Conservation (phyloP, 352 stramenopile species). For the Achlya hypogyna region DNA sequence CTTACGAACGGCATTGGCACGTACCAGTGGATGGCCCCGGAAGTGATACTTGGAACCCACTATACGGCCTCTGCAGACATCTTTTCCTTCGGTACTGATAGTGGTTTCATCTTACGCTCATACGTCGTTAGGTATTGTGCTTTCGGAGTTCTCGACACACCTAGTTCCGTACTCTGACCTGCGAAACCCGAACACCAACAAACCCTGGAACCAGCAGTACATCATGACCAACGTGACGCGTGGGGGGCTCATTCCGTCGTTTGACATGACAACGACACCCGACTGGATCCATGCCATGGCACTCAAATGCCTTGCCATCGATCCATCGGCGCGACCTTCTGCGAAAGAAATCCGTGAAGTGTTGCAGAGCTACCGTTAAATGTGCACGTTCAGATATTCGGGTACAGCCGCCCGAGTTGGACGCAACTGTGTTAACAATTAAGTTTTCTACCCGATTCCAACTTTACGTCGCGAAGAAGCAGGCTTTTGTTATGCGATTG, state of each 20-base stretch:
- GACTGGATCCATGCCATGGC: too few species aligned
- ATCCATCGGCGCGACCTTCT: too few species aligned
- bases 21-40: constrained; percentile 40
- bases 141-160: constrained; percentile 17
- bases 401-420: too few species aligned
- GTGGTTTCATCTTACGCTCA: neutral
- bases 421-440: too few species aligned
- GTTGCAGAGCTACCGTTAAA: too few species aligned
- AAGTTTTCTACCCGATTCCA: too few species aligned
- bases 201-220: constrained; percentile 2
- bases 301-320: too few species aligned
- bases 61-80: constrained; percentile 43
- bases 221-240: neutral
- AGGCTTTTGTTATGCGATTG: too few species aligned
- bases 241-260: neutral
- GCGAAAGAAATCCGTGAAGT: too few species aligned
- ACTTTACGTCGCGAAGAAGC: too few species aligned
- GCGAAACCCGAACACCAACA: neutral
- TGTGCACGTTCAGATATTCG: too few species aligned
- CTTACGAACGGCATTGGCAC: constrained; percentile 55
- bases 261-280: neutral
- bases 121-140: neutral
- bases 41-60: constrained; percentile 37
- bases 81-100: constrained; percentile 35
- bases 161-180: neutral